phyloP scores from a whole-genome alignment of 139 green algal species.

The Spirogloea muscicola region DNA sequence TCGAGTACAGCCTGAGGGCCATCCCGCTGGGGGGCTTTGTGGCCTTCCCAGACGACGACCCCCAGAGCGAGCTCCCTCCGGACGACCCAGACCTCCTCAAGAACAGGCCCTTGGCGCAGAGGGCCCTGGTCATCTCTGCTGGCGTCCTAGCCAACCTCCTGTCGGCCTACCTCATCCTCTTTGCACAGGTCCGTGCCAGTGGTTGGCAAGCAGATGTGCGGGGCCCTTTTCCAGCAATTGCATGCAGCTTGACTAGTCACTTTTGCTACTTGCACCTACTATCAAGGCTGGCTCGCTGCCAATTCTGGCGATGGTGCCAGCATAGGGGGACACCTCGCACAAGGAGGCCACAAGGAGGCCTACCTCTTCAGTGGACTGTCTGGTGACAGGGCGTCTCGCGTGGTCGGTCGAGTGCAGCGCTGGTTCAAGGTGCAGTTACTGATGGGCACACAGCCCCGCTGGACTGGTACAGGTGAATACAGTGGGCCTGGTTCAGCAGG shows the following conservation, averaged over 20 bases:
- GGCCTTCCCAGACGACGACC: constrained; percentile 95
- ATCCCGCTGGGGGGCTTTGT: constrained; percentile 96
- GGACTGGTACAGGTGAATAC: constrained; percentile 39
- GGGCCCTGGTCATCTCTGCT: constrained; percentile 80
- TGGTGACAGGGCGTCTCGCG: too few species aligned
- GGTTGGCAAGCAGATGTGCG: not conserved
- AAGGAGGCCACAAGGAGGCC: too few species aligned
- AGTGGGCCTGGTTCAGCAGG: constrained; percentile 41
- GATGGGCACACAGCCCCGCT: not conserved
- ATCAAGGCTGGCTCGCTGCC: not conserved
- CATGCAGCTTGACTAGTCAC: not conserved
- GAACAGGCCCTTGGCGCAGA: constrained; percentile 77
- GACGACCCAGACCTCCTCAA: constrained; percentile 93
- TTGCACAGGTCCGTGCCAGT: constrained; percentile 65
- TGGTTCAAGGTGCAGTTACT: not conserved
- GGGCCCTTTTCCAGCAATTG: not conserved
- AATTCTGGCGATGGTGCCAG: not conserved
- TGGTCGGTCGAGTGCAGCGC: too few species aligned
- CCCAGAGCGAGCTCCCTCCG: constrained; percentile 44
- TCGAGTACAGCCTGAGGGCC: constrained; percentile 89
- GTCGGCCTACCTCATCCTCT: constrained; percentile 79
- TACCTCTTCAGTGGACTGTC: too few species aligned
- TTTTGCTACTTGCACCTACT: not conserved
- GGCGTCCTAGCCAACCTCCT: constrained; percentile 90
- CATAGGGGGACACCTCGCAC: not conserved